Conservation (phyloP, 2,329 filamentous ascomycete species). For the Aspergillus arachidicola region DNA sequence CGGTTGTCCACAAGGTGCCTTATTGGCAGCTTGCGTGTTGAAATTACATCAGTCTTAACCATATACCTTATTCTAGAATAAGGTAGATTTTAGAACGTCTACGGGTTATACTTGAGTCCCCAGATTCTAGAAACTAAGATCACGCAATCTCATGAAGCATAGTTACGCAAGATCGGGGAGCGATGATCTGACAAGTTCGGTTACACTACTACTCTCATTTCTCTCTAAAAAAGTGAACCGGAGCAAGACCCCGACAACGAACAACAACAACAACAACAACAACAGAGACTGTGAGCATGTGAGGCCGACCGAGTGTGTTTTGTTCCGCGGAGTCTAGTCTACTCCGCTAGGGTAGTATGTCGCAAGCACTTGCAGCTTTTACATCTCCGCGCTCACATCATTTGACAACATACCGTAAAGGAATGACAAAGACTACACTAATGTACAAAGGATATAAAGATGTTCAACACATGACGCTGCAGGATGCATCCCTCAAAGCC, state of each 20-base stretch:
- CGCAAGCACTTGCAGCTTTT: neutral
- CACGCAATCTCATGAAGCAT: conserved; percentile 6
- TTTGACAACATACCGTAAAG: conserved; percentile 13
- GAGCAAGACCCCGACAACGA: neutral
- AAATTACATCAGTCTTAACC: neutral
- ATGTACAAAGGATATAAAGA: conserved; percentile 3
- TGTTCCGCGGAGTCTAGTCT: neutral
- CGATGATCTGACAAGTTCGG: neutral
- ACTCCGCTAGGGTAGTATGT: neutral
- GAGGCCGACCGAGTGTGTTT: conserved; percentile 1
- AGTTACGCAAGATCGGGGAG: neutral
- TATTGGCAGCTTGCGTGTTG: neutral
- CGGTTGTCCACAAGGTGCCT: neutral
- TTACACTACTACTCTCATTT: neutral
- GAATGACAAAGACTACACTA: conserved; percentile 1
- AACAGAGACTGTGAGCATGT: conserved; percentile 6
- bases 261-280: no score
- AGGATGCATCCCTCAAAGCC: conserved; percentile 3
- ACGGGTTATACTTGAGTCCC: neutral
- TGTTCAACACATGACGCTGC: conserved; percentile 4
- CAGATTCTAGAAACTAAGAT: conserved; percentile 5
- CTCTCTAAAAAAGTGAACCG: neutral
- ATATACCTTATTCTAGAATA: neutral
- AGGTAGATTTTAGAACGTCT: neutral
- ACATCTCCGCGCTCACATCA: conserved; percentile 3